Evolutionary conservation across 2,329 filamentous ascomycete species (phyloP).

Genomic region (Torrubiella hemipterigena): DNA sequence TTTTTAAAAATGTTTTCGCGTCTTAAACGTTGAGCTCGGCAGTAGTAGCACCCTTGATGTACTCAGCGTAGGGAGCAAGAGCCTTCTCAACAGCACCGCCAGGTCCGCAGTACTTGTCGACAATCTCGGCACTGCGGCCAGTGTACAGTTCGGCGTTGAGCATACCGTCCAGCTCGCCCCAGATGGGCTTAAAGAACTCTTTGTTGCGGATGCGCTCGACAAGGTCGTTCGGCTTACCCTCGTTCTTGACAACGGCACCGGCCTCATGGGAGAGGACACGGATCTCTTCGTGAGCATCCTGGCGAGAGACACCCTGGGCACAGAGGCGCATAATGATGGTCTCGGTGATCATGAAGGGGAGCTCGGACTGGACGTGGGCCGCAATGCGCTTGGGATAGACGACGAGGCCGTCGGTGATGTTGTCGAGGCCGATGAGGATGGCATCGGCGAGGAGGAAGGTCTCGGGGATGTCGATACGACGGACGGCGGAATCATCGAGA

Average conservation of each 20-base stretch:
- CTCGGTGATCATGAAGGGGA: constrained; percentile 73
- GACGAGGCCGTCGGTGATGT: constrained; percentile 57
- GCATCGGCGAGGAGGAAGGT: constrained; percentile 57
- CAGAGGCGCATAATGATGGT: constrained; percentile 67
- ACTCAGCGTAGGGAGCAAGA: constrained; percentile 22
- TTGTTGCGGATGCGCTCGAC: constrained; percentile 63
- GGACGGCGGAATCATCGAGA: constrained; percentile 65
- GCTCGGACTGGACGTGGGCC: constrained; percentile 56
- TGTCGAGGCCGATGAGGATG: constrained; percentile 54
- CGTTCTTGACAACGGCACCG: constrained; percentile 41
- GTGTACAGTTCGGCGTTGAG: constrained; percentile 46
- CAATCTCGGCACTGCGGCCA: constrained; percentile 31
- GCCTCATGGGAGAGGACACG: constrained; percentile 72
- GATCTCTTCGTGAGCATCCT: constrained; percentile 81
- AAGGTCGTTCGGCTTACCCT: constrained; percentile 68
- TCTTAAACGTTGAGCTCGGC: constrained; percentile 25
- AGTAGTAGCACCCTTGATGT: constrained; percentile 20
- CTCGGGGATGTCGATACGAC: constrained; percentile 54
- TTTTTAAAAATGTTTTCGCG: not conserved
- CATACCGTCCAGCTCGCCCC: constrained; percentile 55
- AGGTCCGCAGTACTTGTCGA: constrained; percentile 30
- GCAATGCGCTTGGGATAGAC: constrained; percentile 67
- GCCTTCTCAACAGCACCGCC: constrained; percentile 25
- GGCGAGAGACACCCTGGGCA: constrained; percentile 56
- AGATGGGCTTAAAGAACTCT: constrained; percentile 64